Base-by-base conservation (phyloP, 805 yeast genomes). In the Candida verbasci region DNA sequence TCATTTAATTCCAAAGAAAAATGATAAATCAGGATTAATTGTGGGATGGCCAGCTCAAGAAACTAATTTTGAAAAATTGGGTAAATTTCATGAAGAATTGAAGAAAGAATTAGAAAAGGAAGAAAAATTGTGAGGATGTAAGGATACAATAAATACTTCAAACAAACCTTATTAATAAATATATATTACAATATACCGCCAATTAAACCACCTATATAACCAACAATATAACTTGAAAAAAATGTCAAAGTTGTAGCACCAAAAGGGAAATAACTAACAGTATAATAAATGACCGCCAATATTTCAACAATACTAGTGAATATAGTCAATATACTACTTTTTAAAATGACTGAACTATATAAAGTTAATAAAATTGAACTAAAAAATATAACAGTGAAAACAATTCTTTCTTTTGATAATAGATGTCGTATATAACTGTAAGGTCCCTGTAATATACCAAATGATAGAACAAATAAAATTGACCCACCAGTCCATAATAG, bases 31-130 rank as follows among this genome's bases (percentile, higher is more conserved):
- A 14, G 98, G 98, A 1, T 72, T 91, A 45, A 73, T 72, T 24
- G 87, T 91, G 22, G 96, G 93, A 18, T 93, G 98, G 97, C 97
- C 97, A n/a, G 81, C 88, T 14, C 76, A 80, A 49, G 76, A 70
- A 39, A 84, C 91, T 22, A 84, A 85, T 54, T 80, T 85, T 59
- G 88, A 70, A 10, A 77, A 80, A 36, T 67, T 89, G 55, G 82
- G 82, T 36, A 69, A 72, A 41, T 65, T 77, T 29, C 94, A 86
- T 53, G 76, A 78, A 48, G 71, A 77, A 42, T 58, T 89, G 45
- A 22, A 37, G 23, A 34, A 30, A 15, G 26, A 29, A 20, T 37
- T 39, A 17, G 46, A 42, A 17, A 36, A 33, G 22, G 29, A 23
- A 4, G 49, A 44, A 15, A 42, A 46, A 25, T 42, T 42, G 17